Evolutionary conservation across 495 filamentous ascomycete genomes (phyloP).

Genomic region (Xylaria nigripes): DNA sequence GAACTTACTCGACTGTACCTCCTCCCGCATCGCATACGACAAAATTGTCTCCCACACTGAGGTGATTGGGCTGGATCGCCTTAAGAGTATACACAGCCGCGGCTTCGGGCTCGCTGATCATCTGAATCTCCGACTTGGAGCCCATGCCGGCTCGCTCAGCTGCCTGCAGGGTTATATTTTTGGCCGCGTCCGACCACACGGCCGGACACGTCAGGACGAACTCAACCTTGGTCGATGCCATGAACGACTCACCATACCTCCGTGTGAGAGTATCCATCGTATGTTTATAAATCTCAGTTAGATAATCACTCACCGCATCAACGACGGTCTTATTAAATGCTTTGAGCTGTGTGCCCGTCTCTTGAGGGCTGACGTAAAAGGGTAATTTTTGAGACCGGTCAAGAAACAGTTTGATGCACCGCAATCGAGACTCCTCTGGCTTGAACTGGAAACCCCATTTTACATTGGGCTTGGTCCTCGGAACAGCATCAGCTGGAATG

Average conservation of each 20-base stretch:
- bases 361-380: constrained; percentile 65
- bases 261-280: constrained; percentile 65
- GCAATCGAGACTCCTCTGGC: constrained; percentile 62
- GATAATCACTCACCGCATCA: constrained; percentile 58
- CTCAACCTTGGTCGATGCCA: constrained; percentile 53
- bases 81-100: constrained; percentile 66
- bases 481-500: constrained; percentile 27
- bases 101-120: constrained; percentile 70
- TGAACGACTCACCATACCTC: constrained; percentile 53
- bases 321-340: constrained; percentile 52
- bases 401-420: constrained; percentile 74
- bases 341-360: constrained; percentile 64
- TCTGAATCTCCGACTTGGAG: constrained; percentile 46
- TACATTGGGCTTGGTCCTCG: constrained; percentile 33
- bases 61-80: constrained; percentile 55
- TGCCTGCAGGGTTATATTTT: constrained; percentile 54
- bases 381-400: constrained; percentile 70
- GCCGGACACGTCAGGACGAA: constrained; percentile 70
- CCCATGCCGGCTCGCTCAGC: constrained; percentile 65
- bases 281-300: constrained; percentile 61
- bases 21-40: constrained; percentile 70
- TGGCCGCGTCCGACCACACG: constrained; percentile 74
- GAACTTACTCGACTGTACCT: constrained; percentile 57
- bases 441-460: constrained; percentile 75
- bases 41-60: constrained; percentile 60